A percentile compares a stretch with the other conserved stretches of the same genome.
These are phyloP conservation scores for Kluyveromyces sp. DNA, from an alignment of 1,139 yeast species.

Conservation along the genomic window DNA sequence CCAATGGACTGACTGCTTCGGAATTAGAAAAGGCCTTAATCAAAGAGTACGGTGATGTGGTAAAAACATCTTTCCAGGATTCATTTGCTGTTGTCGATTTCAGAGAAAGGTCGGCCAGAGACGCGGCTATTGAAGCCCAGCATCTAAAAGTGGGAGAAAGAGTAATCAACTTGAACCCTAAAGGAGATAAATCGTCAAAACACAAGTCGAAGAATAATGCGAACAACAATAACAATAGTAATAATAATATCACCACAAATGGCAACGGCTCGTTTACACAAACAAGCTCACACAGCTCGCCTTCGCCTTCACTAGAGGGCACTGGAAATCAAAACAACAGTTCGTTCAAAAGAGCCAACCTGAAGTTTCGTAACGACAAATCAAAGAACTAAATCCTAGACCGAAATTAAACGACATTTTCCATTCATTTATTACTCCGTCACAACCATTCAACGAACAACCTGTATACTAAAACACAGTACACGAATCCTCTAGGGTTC, in stretches of 20 bases:
- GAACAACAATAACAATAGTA: background rate
- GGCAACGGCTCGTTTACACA: background rate
- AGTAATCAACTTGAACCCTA: constrained; percentile 5
- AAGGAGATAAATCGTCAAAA: constrained; percentile 3
- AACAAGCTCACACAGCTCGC: constrained; percentile 4
- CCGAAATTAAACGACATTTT: background rate
- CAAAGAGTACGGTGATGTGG: constrained; percentile 27
- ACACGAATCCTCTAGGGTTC: background rate
- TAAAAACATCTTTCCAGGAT: constrained; percentile 26
- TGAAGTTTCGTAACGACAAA: constrained; percentile 5
- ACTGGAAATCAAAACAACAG: background rate
- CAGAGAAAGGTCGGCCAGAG: constrained; percentile 27
- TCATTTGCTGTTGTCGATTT: constrained; percentile 31
- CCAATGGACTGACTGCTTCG: constrained; percentile 26
- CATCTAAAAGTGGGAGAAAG: constrained; percentile 12
- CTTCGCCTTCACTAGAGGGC: constrained; percentile 10
- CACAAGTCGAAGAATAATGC: constrained; percentile 2
- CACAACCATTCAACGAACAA: background rate
- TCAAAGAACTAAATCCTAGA: constrained; percentile 1
- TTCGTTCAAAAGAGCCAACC: background rate
- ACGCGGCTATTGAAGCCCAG: constrained; percentile 27
- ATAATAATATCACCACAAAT: constrained; percentile 1
- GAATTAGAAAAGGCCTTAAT: constrained; percentile 19
- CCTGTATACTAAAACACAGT: background rate
- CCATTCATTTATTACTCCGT: background rate